Evolutionary conservation across 2,329 filamentous ascomycete species (phyloP), one percentile per base, ranked within the genome.

Genomic region (Fusarium sp.): DNA sequence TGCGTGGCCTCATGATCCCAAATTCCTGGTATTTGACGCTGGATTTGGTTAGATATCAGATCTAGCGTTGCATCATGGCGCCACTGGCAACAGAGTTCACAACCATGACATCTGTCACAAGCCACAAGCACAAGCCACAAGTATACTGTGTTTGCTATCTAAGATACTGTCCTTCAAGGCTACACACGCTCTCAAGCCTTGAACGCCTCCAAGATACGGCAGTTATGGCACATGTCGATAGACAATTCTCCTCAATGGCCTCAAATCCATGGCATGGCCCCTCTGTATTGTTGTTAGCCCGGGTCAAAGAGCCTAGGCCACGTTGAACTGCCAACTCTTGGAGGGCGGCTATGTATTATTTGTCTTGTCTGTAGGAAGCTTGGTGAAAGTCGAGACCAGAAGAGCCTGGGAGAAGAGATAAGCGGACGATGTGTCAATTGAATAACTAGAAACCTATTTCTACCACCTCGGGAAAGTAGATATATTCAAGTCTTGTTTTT

Each of bases 81-180:
- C 62, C 62, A 65, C 37, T 44, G 60, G 49, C 60, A 49, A 64
- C 12, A 65, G 18, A 13, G 60, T 65, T 65, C 23, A 3, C 3
- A n/a, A 17, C 23, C 23, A 37, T 41, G 44, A 26, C 59, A 44
- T 38, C 40, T 30, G 26, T 40, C 33, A 41, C 30, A 55, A 10
- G n/a, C 23, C 18, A 26, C 33, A 8, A n/a, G 30, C 23, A 11
- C 37, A 15, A 50, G 32, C 32, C 32, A 37, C 32, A 35, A 10
- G 0, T 0, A 18, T 18, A 14, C 3, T 13, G 7, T 14, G 4
- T 14, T 17, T 5, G 23, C 17, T 27, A 17, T 20, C 32, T 4
- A 1, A 35, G 18, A n/a, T 3, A 23, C 23, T 23, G 23, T 23
- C 23, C 23, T 23, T 23, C 20, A 23, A 23, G 20, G 20, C 20